A percentile compares a stretch with the other conserved stretches of the same genome.
These are phyloP conservation scores for Sherardia arvensis DNA, from an alignment of 257 asterid genomes.

Conservation along the genomic window DNA sequence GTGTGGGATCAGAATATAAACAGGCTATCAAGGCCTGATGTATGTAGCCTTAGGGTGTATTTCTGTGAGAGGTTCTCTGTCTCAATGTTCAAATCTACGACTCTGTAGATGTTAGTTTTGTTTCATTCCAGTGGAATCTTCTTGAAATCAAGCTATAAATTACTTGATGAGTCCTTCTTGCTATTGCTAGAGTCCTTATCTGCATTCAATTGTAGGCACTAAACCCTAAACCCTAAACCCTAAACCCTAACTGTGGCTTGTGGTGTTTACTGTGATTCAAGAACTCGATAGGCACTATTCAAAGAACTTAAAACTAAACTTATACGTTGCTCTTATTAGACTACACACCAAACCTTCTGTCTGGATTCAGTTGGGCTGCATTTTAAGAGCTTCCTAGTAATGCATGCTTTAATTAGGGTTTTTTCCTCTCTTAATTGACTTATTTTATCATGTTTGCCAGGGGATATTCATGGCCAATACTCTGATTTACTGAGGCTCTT, in stretches of 20 bases:
- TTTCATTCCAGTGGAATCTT: neutral
- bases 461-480: constrained; percentile 79
- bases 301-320: neutral
- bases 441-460: constrained; percentile 23
- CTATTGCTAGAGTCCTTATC: neutral
- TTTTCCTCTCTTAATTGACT: neutral
- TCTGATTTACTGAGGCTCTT: constrained; percentile 71
- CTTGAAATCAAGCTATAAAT: neutral
- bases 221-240: too few species aligned
- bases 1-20: too few species aligned
- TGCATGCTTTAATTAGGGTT: too few species aligned
- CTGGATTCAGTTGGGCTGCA: neutral
- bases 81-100: neutral
- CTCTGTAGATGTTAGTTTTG: neutral
- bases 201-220: neutral
- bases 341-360: neutral
- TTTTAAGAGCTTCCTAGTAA: neutral
- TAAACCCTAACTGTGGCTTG: neutral
- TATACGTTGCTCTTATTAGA: neutral
- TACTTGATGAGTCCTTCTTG: neutral
- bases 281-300: neutral
- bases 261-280: neutral
- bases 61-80: neutral
- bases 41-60: too few species aligned
- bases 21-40: neutral